A percentile compares a stretch with the other conserved stretches of the same genome.
Conservation (phyloP, 2,329 filamentous ascomycete genomes). For the Aureobasidium sp. region DNA sequence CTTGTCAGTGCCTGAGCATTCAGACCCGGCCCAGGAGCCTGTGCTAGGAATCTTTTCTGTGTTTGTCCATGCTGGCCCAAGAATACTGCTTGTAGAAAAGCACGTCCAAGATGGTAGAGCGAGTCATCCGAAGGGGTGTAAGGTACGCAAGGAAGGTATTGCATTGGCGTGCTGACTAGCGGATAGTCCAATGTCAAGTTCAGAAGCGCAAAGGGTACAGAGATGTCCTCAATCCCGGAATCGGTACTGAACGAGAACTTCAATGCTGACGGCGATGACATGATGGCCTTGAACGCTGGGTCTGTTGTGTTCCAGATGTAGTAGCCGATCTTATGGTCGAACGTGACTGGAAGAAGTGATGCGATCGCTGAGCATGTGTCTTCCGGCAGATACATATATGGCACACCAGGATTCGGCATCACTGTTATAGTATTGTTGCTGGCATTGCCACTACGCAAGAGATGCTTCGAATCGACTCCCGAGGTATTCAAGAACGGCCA, state of each 20-base stretch:
- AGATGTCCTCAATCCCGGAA: not conserved
- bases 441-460: not conserved
- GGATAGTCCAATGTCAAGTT: conserved; percentile 15
- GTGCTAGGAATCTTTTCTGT: not conserved
- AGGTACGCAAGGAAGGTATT: conserved; percentile 9
- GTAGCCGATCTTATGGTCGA: not conserved
- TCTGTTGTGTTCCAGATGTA: conserved; percentile 12
- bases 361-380: conserved; percentile 1
- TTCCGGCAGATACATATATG: conserved; percentile 4
- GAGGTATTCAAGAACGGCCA: not conserved
- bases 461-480: not conserved
- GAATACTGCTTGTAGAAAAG: conserved; percentile 13
- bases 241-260: not conserved
- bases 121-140: not conserved
- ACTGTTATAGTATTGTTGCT: not conserved
- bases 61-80: not conserved
- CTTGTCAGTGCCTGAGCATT: not conserved
- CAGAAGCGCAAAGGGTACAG: conserved; percentile 10
- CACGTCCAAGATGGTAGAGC: conserved; percentile 12
- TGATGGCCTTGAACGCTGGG: not conserved
- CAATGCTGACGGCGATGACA: not conserved
- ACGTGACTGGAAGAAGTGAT: not conserved
- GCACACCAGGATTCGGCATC: conserved; percentile 13
- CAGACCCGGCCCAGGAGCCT: conserved; percentile 9
- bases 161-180: not conserved